phyloP scores from a whole-genome alignment of 129 eudicot species.

The Daucus carota region DNA sequence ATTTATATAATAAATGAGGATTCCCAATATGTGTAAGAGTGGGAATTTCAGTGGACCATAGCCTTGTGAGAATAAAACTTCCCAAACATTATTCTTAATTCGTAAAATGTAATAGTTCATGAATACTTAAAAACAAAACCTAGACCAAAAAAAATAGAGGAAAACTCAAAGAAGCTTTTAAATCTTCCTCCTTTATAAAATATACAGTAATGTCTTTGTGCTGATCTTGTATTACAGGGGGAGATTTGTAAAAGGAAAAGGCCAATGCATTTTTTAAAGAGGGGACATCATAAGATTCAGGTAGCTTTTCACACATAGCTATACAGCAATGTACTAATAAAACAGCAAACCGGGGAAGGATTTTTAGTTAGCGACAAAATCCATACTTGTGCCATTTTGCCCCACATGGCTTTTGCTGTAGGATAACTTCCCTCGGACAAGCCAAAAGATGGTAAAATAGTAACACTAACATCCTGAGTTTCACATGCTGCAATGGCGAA shows the following conservation, averaged over 20 bases:
- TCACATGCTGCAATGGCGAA: conserved; percentile 92
- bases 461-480: conserved; percentile 90
- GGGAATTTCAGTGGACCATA: neutral
- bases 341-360: neutral
- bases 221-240: neutral
- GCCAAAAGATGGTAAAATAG: conserved; percentile 86
- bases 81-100: neutral
- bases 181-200: neutral
- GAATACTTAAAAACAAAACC: neutral
- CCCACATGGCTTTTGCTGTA: conserved; percentile 95
- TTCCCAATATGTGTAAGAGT: neutral
- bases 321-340: neutral
- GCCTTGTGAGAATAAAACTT: neutral
- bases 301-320: neutral
- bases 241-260: neutral
- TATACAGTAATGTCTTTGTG: neutral
- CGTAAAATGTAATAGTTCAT: neutral
- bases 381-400: conserved; percentile 70
- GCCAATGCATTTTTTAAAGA: neutral
- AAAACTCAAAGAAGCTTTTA: neutral
- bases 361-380: neutral
- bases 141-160: neutral
- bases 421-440: conserved; percentile 60
- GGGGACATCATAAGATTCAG: neutral
- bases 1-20: neutral